These are phyloP conservation scores for Penicillium paneum DNA, from an alignment of 2,329 filamentous ascomycete species.

Conservation along the genomic window DNA sequence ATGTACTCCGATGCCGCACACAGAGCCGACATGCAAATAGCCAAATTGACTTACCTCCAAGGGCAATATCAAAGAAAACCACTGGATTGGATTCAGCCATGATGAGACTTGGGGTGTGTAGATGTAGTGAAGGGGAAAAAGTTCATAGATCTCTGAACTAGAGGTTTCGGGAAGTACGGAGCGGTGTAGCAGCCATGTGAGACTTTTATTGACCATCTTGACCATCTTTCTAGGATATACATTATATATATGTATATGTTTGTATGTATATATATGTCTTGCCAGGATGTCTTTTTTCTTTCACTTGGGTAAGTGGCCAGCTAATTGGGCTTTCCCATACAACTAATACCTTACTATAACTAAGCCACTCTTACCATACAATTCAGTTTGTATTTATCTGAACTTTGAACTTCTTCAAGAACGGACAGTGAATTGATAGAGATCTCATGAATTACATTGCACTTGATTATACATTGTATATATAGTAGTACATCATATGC, in stretches of 20 bases:
- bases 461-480: not conserved
- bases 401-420: not conserved
- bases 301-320: not conserved
- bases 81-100: slow-evolving; percentile 38
- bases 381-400: not conserved
- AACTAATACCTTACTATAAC: not conserved
- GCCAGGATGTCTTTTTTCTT: not conserved
- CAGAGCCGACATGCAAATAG: not conserved
- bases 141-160: not conserved
- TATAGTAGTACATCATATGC: too few relatives aligned
- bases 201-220: not conserved
- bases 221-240: not conserved
- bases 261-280: not conserved
- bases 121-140: not conserved
- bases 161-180: not conserved
- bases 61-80: slow-evolving; percentile 50
- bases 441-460: not conserved
- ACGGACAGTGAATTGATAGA: not conserved
- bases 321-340: not conserved
- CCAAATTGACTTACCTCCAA: slow-evolving; percentile 41
- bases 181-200: not conserved
- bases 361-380: not conserved
- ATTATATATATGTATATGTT: too few relatives aligned
- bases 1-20: not conserved
- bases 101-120: not conserved